phyloP scores from a whole-genome alignment of 495 filamentous ascomycete species.

The Hypoxylon cercidicola region DNA sequence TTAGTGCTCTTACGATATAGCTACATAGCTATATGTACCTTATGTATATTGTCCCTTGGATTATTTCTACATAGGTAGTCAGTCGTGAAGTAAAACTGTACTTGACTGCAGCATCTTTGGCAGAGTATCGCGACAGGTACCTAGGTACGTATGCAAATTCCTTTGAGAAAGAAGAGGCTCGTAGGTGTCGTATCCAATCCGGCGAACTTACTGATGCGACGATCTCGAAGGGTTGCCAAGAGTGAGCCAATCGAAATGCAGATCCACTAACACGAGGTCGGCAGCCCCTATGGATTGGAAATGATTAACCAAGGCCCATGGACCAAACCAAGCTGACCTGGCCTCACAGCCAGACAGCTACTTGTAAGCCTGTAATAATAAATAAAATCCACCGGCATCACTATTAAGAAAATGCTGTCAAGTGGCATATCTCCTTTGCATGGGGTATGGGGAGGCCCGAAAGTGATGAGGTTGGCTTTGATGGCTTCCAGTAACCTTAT shows the following conservation, averaged over 20 bases:
- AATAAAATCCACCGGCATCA: constrained; percentile 5
- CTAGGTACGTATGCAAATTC: too few relatives aligned
- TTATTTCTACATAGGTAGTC: too few relatives aligned
- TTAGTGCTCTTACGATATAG: too few relatives aligned
- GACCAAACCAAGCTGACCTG: constrained; percentile 25
- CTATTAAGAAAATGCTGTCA: constrained; percentile 6
- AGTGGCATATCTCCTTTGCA: neutral
- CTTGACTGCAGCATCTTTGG: too few relatives aligned
- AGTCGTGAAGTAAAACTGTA: too few relatives aligned
- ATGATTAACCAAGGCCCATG: constrained; percentile 30
- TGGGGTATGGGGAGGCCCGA: constrained; percentile 9
- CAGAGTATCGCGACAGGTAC: too few relatives aligned
- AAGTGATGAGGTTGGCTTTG: constrained; percentile 1
- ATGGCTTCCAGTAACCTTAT: neutral
- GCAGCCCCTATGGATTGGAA: constrained; percentile 20
- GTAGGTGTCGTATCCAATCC: constrained; percentile 18
- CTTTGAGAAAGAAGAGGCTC: too few relatives aligned
- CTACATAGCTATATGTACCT: too few relatives aligned
- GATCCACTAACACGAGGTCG: constrained; percentile 42
- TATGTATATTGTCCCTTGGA: too few relatives aligned
- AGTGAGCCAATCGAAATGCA: constrained; percentile 28
- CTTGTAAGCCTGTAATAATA: constrained; percentile 16
- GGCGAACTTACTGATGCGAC: constrained; percentile 20
- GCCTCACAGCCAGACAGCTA: constrained; percentile 18
- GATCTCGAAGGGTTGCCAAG: constrained; percentile 21